A percentile compares a stretch with the other conserved stretches of the same genome.
Conservation (phyloP, 176 grass and related monocot species). For the Calamus simplicifolius region DNA sequence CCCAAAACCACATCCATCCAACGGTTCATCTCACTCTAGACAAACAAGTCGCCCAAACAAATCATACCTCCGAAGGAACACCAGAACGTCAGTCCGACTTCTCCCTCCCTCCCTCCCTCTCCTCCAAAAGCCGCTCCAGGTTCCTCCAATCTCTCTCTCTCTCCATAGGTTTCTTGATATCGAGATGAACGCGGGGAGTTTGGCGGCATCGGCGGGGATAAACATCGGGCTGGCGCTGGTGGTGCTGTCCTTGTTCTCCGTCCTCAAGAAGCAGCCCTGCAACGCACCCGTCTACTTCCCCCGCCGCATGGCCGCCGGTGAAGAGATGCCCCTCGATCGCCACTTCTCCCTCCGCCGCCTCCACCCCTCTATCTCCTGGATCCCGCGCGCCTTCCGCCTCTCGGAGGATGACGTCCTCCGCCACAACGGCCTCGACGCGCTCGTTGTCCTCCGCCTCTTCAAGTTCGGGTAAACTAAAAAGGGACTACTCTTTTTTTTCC, state of each 20-base stretch:
- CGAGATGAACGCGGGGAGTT: conserved; percentile 51
- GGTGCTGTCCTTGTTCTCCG: conserved; percentile 75
- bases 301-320: conserved; percentile 28
- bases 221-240: conserved; percentile 68
- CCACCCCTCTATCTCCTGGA: conserved; percentile 54
- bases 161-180: too few species aligned
- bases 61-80: too few species aligned
- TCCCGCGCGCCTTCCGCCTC: conserved; percentile 47
- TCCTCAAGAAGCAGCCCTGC: conserved; percentile 74
- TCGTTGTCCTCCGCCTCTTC: conserved; percentile 67
- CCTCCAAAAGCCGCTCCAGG: too few species aligned
- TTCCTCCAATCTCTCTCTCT: too few species aligned
- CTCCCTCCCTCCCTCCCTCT: too few species aligned
- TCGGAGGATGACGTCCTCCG: conserved; percentile 60
- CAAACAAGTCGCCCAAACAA: too few species aligned
- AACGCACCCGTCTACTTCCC: conserved; percentile 61
- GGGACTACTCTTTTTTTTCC: too few species aligned
- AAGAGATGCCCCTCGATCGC: not conserved
- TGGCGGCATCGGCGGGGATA: conserved; percentile 59
- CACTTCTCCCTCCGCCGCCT: conserved; percentile 36
- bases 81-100: too few species aligned
- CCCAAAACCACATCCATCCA: too few species aligned
- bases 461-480: conserved; percentile 47
- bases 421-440: conserved; percentile 58
- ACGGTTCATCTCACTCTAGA: too few species aligned